Conservation (phyloP, 306 rosid genomes). For the Vicia faba region DNA sequence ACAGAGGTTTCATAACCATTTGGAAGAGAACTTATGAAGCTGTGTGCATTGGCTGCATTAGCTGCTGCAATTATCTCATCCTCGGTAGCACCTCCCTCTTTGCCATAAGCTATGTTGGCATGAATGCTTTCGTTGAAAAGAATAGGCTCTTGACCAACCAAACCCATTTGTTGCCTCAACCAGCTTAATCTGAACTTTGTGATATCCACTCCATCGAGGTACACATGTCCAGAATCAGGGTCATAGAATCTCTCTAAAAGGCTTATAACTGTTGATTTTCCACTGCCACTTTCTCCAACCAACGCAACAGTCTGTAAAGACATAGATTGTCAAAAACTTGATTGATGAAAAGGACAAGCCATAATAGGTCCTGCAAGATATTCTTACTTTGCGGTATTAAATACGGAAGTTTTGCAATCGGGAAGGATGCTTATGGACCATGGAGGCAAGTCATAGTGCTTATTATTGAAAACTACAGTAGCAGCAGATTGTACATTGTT, state of each 20-base stretch:
- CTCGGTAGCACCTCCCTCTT: slow-evolving; percentile 51
- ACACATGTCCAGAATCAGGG: slow-evolving; percentile 60
- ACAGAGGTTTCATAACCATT: slow-evolving; percentile 68
- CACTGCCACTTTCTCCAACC: slow-evolving; percentile 96
- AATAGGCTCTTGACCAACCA: slow-evolving; percentile 90
- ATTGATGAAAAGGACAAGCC: slow-evolving; percentile 14
- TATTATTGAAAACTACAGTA: slow-evolving; percentile 65
- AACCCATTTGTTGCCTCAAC: slow-evolving; percentile 87
- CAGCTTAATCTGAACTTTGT: slow-evolving; percentile 57
- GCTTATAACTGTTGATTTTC: slow-evolving; percentile 80
- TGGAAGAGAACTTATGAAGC: slow-evolving; percentile 67
- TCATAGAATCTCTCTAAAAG: slow-evolving; percentile 80
- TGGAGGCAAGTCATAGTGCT: slow-evolving; percentile 77
- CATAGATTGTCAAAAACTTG: slow-evolving; percentile 13
- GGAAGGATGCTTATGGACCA: slow-evolving; percentile 99
- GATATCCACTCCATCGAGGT: slow-evolving; percentile 65
- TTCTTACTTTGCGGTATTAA: no score
- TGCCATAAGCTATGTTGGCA: slow-evolving; percentile 77
- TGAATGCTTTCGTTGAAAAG: slow-evolving; percentile 84
- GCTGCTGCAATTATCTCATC: slow-evolving; percentile 81
- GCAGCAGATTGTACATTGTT: slow-evolving; percentile 63
- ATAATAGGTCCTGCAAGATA: no score
- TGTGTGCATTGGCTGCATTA: slow-evolving; percentile 72
- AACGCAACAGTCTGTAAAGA: slow-evolving; percentile 70
- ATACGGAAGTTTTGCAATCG: slow-evolving; percentile 69